Conservation (phyloP, 495 filamentous ascomycete genomes). For the Penicillium riverlandense region DNA sequence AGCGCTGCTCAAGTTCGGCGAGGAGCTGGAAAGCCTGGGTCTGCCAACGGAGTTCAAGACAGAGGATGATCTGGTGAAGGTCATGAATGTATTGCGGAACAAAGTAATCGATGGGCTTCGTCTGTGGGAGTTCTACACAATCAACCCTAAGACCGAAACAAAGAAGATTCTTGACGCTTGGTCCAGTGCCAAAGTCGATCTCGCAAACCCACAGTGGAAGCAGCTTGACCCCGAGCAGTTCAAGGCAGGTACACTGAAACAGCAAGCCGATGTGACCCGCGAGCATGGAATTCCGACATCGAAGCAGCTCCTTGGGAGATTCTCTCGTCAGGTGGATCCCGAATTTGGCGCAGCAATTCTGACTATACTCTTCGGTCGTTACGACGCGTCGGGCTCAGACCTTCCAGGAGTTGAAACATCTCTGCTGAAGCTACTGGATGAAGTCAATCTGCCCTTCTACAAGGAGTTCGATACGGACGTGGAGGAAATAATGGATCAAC, state of each 20-base stretch:
- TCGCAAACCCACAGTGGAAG: slow-evolving; percentile 18
- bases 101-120: slow-evolving; percentile 67
- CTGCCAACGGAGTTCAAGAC: slow-evolving; percentile 67
- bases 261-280: slow-evolving; percentile 55
- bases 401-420: slow-evolving; percentile 33
- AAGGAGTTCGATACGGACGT: slow-evolving; percentile 83
- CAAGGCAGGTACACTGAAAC: slow-evolving; percentile 45
- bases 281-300: slow-evolving; percentile 58
- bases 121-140: slow-evolving; percentile 89
- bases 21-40: slow-evolving; percentile 56
- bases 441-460: slow-evolving; percentile 82
- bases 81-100: slow-evolving; percentile 80
- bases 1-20: slow-evolving; percentile 69
- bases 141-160: slow-evolving; percentile 69
- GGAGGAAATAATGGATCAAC: slow-evolving; percentile 74
- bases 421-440: slow-evolving; percentile 62
- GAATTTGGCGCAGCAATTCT: slow-evolving; percentile 61
- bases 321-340: slow-evolving; percentile 61
- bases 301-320: slow-evolving; percentile 72
- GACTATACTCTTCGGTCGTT: slow-evolving; percentile 60
- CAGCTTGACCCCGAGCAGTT: slow-evolving; percentile 35
- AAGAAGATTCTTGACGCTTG: slow-evolving; percentile 64
- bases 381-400: slow-evolving; percentile 40
- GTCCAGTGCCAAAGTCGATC: slow-evolving; percentile 46
- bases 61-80: slow-evolving; percentile 64